phyloP scores from a whole-genome alignment of 78 protist species.

The Anaeramoeba flamelloides region DNA sequence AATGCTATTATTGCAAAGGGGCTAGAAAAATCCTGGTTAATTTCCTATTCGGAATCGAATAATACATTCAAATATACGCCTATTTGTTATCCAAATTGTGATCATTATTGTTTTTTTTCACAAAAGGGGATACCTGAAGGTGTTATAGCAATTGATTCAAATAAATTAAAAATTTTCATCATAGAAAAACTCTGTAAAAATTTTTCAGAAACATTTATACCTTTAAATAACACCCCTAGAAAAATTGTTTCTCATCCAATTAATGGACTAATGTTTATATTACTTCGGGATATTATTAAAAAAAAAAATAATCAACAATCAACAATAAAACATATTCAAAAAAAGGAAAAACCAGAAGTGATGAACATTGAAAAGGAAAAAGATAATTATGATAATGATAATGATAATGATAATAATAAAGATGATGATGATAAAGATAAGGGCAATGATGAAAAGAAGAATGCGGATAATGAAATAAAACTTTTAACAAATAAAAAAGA shows the following conservation, averaged over 20 bases:
- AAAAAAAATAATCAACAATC: too few species aligned
- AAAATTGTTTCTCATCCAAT: constrained; percentile 36
- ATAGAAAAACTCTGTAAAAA: constrained; percentile 51
- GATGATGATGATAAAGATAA: too few species aligned
- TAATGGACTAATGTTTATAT: too few species aligned
- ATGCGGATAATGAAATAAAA: too few species aligned
- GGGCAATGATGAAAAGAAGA: too few species aligned
- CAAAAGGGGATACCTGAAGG: constrained; percentile 76
- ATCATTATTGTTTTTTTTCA: constrained; percentile 49
- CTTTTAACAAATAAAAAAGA: too few species aligned
- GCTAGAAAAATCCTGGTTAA: constrained; percentile 54
- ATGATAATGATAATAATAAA: too few species aligned
- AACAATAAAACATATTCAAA: too few species aligned
- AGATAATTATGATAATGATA: too few species aligned
- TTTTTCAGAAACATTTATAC: constrained; percentile 47
- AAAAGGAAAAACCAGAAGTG: too few species aligned
- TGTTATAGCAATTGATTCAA: constrained; percentile 57
- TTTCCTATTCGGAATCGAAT: constrained; percentile 39
- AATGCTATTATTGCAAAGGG: constrained; percentile 69
- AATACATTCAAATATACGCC: constrained; percentile 8
- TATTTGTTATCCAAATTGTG: constrained; percentile 26
- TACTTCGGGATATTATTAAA: too few species aligned
- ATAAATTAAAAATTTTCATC: constrained; percentile 44
- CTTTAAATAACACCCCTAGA: constrained; percentile 57
- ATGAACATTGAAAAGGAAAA: not conserved